Percentiles rank a stretch among this genome's conserved stretches.
These are phyloP conservation scores for Linnemannia exigua DNA, from an alignment of 192 early-diverging fungal genomes.

Conservation along the genomic window DNA sequence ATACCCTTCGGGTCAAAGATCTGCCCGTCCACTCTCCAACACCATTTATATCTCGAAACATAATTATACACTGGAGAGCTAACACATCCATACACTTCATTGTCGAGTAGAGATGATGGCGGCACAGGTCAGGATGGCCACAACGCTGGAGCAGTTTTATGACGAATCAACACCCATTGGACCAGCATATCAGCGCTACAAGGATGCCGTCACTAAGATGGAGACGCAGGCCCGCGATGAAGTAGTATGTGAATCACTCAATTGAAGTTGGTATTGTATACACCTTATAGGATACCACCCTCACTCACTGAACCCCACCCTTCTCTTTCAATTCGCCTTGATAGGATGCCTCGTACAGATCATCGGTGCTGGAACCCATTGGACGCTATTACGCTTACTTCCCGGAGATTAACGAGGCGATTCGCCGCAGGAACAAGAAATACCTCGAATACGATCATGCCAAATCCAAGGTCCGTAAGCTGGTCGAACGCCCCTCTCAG, in stretches of 20 bases:
- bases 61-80: background rate
- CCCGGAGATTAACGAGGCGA: slow-evolving; percentile 94
- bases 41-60: background rate
- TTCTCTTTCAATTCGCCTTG: background rate
- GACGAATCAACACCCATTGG: slow-evolving; percentile 85
- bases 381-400: slow-evolving; percentile 89
- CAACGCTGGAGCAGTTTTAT: slow-evolving; percentile 89
- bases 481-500: slow-evolving; percentile 83
- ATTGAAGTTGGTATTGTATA: background rate
- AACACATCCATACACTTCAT: background rate
- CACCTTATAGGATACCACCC: background rate
- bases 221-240: slow-evolving; percentile 79
- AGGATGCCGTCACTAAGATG: slow-evolving; percentile 82
- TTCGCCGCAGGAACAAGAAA: slow-evolving; percentile 90
- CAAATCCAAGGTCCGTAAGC: slow-evolving; percentile 78
- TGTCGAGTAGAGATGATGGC: slow-evolving; percentile 78
- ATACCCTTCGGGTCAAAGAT: background rate
- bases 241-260: slow-evolving; percentile 51
- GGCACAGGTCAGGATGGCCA: slow-evolving; percentile 88
- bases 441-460: slow-evolving; percentile 91
- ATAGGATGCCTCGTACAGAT: slow-evolving; percentile 85
- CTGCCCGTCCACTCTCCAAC: background rate
- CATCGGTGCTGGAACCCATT: slow-evolving; percentile 92
- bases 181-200: slow-evolving; percentile 83
- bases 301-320: background rate